A percentile compares a stretch with the other conserved stretches of the same genome.
phyloP scores from a whole-genome alignment of 176 grass and related monocot species.

The Musa beccarii region DNA sequence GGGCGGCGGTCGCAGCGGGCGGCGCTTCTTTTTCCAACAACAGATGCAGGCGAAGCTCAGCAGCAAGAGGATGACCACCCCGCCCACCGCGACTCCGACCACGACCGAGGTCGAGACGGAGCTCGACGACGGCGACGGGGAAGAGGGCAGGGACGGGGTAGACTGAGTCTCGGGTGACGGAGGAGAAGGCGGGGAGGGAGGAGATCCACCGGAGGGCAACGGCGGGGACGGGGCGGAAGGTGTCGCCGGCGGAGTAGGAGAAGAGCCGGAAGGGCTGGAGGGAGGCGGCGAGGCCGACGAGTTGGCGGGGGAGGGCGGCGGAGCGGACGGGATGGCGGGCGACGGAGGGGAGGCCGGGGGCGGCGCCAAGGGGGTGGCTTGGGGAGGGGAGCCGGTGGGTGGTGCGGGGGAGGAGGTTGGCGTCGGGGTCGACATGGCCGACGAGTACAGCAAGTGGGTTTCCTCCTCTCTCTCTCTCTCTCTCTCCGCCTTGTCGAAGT shows the following conservation, averaged over 20 bases:
- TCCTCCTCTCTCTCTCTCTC: too few relatives aligned
- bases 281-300: background rate
- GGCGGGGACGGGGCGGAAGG: background rate
- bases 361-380: background rate
- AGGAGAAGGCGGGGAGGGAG: background rate
- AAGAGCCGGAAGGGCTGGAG: background rate
- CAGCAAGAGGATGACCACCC: background rate
- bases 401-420: background rate
- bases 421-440: too few relatives aligned
- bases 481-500: too few relatives aligned
- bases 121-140: background rate
- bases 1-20: background rate
- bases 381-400: background rate
- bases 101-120: background rate
- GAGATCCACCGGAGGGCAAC: background rate
- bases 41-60: background rate
- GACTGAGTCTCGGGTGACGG: background rate
- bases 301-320: background rate
- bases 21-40: constrained; percentile 4
- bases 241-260: background rate
- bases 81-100: background rate
- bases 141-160: background rate
- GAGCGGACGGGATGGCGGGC: background rate
- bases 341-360: background rate
- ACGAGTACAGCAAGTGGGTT: too few relatives aligned